Evolutionary conservation across 1,284 basidiomycete species (phyloP), one percentile per base, ranked within the genome.

Genomic region (Golubevia pallescens): DNA sequence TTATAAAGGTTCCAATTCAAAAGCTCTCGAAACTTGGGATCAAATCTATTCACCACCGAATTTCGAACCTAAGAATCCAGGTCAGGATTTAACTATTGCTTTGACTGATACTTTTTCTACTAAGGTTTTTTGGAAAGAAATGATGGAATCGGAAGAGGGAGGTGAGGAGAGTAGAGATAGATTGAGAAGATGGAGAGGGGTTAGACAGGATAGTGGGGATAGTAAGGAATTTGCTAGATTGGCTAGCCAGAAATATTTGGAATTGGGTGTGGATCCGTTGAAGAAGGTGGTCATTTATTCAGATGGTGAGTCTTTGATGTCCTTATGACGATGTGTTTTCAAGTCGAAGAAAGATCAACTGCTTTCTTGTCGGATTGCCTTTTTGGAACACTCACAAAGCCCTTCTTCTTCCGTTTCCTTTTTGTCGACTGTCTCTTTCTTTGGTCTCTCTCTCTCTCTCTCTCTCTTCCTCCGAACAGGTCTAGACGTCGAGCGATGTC

Each of bases 21-120:
- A 65, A 13, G 73, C 81, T 2, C 66, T 83, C 1, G 65, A 81
- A 57, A 68, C 75, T 3, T 85, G 82, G 82, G 82, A 85, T 48
- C 23, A 71, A 0, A 70, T 81, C 65, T 85, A 84, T 60, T 70
- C 74, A 1, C 78, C 80, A 14, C 80, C 82, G 2, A 76, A 74
- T 59, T 62, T 75, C 19, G 57, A 34, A 4, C 76, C 82, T 38
- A 63, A 69, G 56, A 66, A 56, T 8, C 76, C 80, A 8, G 68
- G 68, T n/a, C 71, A 81, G 60, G 77, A 85, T 52, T 70, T 85
- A 38, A 84, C 80, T 32, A 81, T 85, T 55, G 82, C 82, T 0
- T 70, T 85, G 24, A 85, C 82, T 14, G 82, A 85, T 55, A 85
- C 82, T 1, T 85, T 85, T 42, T 72, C 68, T 42, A 82, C 82